These are phyloP conservation scores for Rhodotorula sphaerocarpa DNA, from an alignment of 768 basidiomycete species.

Conservation along the genomic window DNA sequence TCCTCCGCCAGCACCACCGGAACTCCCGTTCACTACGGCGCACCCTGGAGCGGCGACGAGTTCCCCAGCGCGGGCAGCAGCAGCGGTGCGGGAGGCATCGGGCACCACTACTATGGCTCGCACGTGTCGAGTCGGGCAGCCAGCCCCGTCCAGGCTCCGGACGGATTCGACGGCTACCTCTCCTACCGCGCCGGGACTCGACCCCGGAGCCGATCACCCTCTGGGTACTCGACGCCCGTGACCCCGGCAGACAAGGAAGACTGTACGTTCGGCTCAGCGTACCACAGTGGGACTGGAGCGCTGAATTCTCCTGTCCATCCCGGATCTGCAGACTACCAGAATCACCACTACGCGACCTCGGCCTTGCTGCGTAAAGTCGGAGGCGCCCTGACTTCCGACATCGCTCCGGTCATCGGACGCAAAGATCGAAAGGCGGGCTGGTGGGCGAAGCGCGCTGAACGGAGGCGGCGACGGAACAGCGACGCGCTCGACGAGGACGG, in stretches of 20 bases:
- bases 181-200: conserved; percentile 11
- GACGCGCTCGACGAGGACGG: conserved; percentile 2
- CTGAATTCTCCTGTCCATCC: too few species aligned
- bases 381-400: conserved; percentile 17
- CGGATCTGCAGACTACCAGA: conserved; percentile 5
- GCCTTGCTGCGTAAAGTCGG: conserved; percentile 30
- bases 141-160: conserved; percentile 4
- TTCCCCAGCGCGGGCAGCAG: background rate
- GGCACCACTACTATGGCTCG: background rate
- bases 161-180: conserved; percentile 22
- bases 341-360: conserved; percentile 25
- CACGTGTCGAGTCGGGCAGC: conserved; percentile 20
- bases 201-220: conserved; percentile 3
- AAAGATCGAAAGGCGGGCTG: conserved; percentile 22
- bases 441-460: conserved; percentile 26
- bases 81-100: too few species aligned
- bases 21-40: background rate
- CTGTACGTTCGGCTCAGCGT: conserved; percentile 13
- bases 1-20: too few species aligned
- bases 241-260: conserved; percentile 22
- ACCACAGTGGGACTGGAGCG: background rate
- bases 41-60: conserved; percentile 9
- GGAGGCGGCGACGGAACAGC: conserved; percentile 8
- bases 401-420: conserved; percentile 23
- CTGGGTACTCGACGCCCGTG: conserved; percentile 13